A percentile compares a stretch with the other conserved stretches of the same genome.
Evolutionary conservation across 805 yeast species (phyloP).

Genomic region (Starmerella stigmatis): DNA sequence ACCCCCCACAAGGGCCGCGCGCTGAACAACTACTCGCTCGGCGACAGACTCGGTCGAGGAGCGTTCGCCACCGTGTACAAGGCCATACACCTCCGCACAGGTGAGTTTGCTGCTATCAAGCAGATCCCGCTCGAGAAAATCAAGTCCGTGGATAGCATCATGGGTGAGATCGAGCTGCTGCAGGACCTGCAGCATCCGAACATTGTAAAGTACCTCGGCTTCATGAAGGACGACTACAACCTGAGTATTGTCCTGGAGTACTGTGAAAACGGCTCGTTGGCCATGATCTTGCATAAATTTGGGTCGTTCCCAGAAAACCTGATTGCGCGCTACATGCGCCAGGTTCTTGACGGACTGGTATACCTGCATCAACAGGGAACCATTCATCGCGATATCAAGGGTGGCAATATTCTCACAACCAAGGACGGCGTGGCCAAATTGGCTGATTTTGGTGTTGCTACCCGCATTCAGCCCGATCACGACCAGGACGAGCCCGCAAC

Average conservation of each 20-base stretch:
- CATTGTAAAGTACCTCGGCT: conserved; percentile 60
- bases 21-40: conserved; percentile 29
- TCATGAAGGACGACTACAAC: conserved; percentile 43
- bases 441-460: conserved; percentile 73
- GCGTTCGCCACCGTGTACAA: conserved; percentile 82
- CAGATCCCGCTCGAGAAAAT: conserved; percentile 49
- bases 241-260: conserved; percentile 53
- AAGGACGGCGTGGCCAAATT: conserved; percentile 55
- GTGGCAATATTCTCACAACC: conserved; percentile 58
- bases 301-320: conserved; percentile 48
- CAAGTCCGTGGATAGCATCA: conserved; percentile 33
- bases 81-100: conserved; percentile 57
- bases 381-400: conserved; percentile 68
- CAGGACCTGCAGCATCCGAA: conserved; percentile 55
- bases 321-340: conserved; percentile 41
- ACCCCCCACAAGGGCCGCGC: conserved; percentile 24
- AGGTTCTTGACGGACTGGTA: conserved; percentile 49
- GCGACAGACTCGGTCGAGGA: conserved; percentile 71
- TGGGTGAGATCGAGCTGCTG: conserved; percentile 60
- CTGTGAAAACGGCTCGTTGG: conserved; percentile 55
- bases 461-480: conserved; percentile 27
- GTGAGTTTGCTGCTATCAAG: conserved; percentile 67
- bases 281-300: conserved; percentile 42
- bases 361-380: conserved; percentile 65
- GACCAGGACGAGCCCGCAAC: conserved; percentile 9